Conservation (phyloP, 176 grass and related monocot genomes). For the Tillandsia fasciculata region DNA sequence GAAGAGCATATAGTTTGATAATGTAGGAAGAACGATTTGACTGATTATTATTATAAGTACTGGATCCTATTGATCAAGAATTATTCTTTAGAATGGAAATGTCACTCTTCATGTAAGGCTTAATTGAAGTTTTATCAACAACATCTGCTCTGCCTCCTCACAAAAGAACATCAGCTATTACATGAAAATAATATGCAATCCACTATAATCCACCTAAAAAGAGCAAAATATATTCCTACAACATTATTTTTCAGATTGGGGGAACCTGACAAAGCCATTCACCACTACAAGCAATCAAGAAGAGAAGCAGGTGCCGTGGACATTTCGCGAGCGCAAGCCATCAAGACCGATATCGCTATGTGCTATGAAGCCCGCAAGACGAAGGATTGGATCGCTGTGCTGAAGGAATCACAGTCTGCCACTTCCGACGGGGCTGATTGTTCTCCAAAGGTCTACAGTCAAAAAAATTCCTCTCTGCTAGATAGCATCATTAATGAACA, state of each 20-base stretch:
- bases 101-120: no score
- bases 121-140: no score
- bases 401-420: constrained; percentile 66
- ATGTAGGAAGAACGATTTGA: no score
- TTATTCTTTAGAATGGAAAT: no score
- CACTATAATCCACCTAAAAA: background rate
- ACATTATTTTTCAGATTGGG: constrained; percentile 46
- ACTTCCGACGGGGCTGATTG: constrained; percentile 58
- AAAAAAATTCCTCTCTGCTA: background rate
- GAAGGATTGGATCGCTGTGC: constrained; percentile 65
- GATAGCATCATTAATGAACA: background rate
- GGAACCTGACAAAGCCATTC: constrained; percentile 66
- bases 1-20: no score
- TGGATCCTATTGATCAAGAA: no score
- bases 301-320: constrained; percentile 39
- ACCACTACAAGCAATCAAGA: constrained; percentile 56
- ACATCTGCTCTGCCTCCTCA: no score
- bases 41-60: no score
- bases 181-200: background rate
- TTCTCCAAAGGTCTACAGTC: constrained; percentile 46
- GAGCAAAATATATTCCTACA: background rate
- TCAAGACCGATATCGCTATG: constrained; percentile 53
- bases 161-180: background rate
- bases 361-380: constrained; percentile 58
- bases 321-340: constrained; percentile 40